phyloP scores from a whole-genome alignment of 2,329 filamentous ascomycete genomes.

The Ambrosiella beaveri region DNA sequence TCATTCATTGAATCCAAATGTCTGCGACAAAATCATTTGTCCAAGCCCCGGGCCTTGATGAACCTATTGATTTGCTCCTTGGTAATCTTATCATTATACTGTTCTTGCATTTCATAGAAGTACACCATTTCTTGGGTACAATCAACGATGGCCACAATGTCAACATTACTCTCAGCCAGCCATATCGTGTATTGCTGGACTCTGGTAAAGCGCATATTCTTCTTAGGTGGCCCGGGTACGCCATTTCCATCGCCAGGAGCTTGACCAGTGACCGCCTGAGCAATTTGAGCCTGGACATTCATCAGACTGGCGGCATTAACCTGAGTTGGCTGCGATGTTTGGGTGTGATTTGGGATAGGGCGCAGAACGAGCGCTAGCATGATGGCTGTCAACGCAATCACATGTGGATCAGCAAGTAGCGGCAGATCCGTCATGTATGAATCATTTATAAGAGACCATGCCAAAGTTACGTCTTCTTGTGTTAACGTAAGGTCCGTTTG shows the following conservation, averaged over 20 bases:
- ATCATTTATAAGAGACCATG: constrained; percentile 77
- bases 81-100: constrained; percentile 42
- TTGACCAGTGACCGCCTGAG: constrained; percentile 2
- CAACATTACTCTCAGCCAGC: constrained; percentile 71
- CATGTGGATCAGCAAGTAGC: constrained; percentile 68
- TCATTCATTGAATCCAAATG: not conserved
- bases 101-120: constrained; percentile 56
- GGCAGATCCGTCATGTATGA: constrained; percentile 86
- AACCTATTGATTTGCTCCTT: constrained; percentile 41
- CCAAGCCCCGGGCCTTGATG: constrained; percentile 38
- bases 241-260: not conserved
- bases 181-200: constrained; percentile 54
- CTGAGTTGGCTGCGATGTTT: constrained; percentile 20
- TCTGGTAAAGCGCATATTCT: constrained; percentile 19
- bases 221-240: not conserved
- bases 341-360: constrained; percentile 25
- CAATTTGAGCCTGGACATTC: constrained; percentile 1
- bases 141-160: constrained; percentile 72
- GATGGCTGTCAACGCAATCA: constrained; percentile 73
- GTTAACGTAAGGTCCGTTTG: constrained; percentile 52
- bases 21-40: constrained; percentile 23
- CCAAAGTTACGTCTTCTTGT: constrained; percentile 62
- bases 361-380: constrained; percentile 70
- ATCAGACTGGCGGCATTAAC: constrained; percentile 4
- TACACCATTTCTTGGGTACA: constrained; percentile 84